phyloP scores from a whole-genome alignment of 495 filamentous ascomycete species.

The Schizothecium vesticola region DNA sequence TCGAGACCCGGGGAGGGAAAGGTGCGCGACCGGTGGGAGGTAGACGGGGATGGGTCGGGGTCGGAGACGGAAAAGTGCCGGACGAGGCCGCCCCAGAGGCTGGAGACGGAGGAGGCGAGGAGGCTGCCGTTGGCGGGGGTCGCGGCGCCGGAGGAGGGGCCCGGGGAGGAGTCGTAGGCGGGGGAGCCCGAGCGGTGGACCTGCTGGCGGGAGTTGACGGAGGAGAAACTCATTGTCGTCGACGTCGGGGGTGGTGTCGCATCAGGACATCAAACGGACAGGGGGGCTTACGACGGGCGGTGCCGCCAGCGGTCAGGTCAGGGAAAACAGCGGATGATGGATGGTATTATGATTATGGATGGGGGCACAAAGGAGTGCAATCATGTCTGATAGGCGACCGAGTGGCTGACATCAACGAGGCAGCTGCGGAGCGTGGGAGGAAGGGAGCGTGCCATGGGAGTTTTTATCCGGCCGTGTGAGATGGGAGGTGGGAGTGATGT shows the following conservation, averaged over 20 bases:
- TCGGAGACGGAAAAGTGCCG: slow-evolving; percentile 33
- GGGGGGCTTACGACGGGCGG: not conserved
- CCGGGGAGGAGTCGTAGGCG: slow-evolving; percentile 18
- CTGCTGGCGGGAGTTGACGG: slow-evolving; percentile 9
- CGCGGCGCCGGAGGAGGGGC: slow-evolving; percentile 28
- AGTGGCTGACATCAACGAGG: not conserved
- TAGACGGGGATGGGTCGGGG: slow-evolving; percentile 2
- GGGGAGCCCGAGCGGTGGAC: slow-evolving; percentile 20
- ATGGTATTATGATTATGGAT: not conserved
- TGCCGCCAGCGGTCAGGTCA: not conserved
- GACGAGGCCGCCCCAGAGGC: slow-evolving; percentile 32
- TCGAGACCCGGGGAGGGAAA: slow-evolving; percentile 31
- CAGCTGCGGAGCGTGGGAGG: not conserved
- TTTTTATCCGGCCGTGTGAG: not conserved
- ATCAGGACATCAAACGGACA: not conserved
- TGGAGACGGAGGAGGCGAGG: slow-evolving; percentile 24
- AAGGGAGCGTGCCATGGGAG: not conserved
- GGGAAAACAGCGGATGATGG: not conserved
- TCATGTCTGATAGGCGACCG: not conserved
- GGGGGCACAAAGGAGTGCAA: not conserved
- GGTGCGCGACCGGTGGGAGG: slow-evolving; percentile 17
- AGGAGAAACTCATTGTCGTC: slow-evolving; percentile 21
- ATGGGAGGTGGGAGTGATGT: not conserved
- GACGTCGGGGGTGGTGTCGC: not conserved
- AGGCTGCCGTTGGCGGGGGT: slow-evolving; percentile 26